A percentile compares a stretch with the other conserved stretches of the same genome.
phyloP scores from a whole-genome alignment of 257 asterid species.

The Nicotiana knightiana region DNA sequence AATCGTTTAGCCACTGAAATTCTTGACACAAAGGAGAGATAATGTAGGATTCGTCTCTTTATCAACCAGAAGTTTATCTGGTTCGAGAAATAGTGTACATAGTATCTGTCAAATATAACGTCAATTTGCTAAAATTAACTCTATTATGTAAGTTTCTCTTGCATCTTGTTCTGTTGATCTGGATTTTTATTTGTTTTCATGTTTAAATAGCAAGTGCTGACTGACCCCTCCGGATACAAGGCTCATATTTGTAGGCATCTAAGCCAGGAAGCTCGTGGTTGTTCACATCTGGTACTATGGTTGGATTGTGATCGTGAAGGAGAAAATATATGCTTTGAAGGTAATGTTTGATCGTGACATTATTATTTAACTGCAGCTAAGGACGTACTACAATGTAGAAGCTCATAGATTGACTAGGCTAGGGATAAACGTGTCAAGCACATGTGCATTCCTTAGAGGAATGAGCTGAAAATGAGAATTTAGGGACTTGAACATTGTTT shows the following conservation, averaged over 20 bases:
- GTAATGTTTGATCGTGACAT: conserved; percentile 24
- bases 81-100: neutral
- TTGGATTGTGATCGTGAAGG: conserved; percentile 98
- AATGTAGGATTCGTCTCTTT: neutral
- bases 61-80: neutral
- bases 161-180: neutral
- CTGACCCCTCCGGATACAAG: conserved; percentile 42
- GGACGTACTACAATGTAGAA: neutral
- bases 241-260: conserved; percentile 91
- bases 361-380: neutral
- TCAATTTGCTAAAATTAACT: neutral
- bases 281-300: conserved; percentile 76
- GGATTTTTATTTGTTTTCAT: neutral
- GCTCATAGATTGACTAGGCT: neutral
- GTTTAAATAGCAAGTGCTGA: conserved; percentile 19
- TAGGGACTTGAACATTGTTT: neutral
- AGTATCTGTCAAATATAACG: neutral
- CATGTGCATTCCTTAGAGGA: neutral
- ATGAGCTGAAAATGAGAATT: neutral
- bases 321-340: conserved; percentile 97
- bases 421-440: neutral
- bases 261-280: conserved; percentile 88
- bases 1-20: neutral
- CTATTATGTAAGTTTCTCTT: neutral
- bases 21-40: neutral